phyloP scores from a whole-genome alignment of 345 rosid species.

The Eucalyptus pauciflora region DNA sequence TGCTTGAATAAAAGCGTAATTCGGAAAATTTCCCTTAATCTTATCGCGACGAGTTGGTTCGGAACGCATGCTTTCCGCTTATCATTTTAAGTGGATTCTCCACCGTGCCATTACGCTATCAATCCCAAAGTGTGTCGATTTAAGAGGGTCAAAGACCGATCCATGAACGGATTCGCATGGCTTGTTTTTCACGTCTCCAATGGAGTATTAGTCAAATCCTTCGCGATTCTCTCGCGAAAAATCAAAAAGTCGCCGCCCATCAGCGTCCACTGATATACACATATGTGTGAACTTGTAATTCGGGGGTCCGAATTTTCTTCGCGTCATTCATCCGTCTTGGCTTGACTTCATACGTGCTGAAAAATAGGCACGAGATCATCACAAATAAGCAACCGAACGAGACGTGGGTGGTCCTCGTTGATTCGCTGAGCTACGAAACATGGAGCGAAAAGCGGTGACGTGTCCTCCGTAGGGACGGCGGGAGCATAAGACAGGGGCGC shows the following conservation, averaged over 20 bases:
- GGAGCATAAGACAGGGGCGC: neutral
- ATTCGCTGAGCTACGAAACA: neutral
- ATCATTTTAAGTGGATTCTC: neutral
- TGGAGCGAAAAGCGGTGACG: neutral
- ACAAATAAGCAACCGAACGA: neutral
- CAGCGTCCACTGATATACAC: rapidly evolving
- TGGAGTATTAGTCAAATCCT: neutral
- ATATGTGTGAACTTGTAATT: neutral
- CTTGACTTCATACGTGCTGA: neutral
- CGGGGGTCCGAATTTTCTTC: neutral
- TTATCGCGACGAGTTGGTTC: neutral
- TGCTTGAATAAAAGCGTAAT: neutral
- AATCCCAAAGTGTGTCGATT: too few relatives aligned
- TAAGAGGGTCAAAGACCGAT: neutral
- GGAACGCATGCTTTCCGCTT: neutral
- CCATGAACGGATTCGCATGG: neutral
- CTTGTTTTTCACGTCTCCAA: neutral
- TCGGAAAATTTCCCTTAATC: neutral
- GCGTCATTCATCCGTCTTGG: neutral
- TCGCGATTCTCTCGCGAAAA: neutral
- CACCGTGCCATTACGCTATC: neutral
- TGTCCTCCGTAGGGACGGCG: neutral
- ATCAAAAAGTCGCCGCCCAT: neutral
- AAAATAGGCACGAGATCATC: neutral
- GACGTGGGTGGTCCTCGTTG: neutral